phyloP scores from a whole-genome alignment of 2,329 filamentous ascomycete genomes.

The Dactylellina leptospora region DNA sequence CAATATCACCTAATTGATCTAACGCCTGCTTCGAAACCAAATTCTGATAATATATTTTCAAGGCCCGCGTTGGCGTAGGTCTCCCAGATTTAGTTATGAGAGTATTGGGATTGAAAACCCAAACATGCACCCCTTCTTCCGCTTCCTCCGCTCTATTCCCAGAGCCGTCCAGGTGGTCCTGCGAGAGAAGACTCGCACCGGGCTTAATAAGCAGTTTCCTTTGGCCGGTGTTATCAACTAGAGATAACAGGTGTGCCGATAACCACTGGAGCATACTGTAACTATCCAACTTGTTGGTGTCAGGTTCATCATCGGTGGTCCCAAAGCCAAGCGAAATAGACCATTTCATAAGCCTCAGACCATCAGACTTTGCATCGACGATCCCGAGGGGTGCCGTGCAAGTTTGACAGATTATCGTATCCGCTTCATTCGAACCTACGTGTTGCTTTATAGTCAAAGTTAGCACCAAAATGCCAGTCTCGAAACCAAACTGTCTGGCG shows the following conservation, averaged over 20 bases:
- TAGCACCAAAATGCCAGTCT: neutral
- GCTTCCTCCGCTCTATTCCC: slow-evolving; percentile 23
- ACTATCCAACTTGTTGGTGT: slow-evolving; percentile 7
- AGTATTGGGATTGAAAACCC: slow-evolving; percentile 52
- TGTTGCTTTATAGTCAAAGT: slow-evolving; percentile 27
- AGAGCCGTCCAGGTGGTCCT: slow-evolving; percentile 30
- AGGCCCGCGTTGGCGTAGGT: slow-evolving; percentile 28
- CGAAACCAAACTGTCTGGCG: no score
- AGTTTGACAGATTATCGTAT: slow-evolving; percentile 18
- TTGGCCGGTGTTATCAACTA: slow-evolving; percentile 40
- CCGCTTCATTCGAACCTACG: slow-evolving; percentile 33
- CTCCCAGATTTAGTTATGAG: slow-evolving; percentile 36
- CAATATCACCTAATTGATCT: slow-evolving; percentile 35
- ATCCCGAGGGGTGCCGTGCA: slow-evolving; percentile 44
- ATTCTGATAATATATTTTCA: slow-evolving; percentile 48
- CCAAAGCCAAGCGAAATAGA: slow-evolving; percentile 27
- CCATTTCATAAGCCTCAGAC: slow-evolving; percentile 50
- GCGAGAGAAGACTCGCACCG: slow-evolving; percentile 40
- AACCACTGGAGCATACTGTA: slow-evolving; percentile 50
- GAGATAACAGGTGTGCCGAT: slow-evolving; percentile 41
- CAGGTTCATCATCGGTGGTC: neutral
- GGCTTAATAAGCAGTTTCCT: slow-evolving; percentile 47
- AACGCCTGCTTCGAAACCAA: slow-evolving; percentile 13
- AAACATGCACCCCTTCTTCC: slow-evolving; percentile 32
- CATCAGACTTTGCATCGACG: slow-evolving; percentile 42